Conservation (phyloP, 176 grass and related monocot genomes). For the Zizania latifolia region DNA sequence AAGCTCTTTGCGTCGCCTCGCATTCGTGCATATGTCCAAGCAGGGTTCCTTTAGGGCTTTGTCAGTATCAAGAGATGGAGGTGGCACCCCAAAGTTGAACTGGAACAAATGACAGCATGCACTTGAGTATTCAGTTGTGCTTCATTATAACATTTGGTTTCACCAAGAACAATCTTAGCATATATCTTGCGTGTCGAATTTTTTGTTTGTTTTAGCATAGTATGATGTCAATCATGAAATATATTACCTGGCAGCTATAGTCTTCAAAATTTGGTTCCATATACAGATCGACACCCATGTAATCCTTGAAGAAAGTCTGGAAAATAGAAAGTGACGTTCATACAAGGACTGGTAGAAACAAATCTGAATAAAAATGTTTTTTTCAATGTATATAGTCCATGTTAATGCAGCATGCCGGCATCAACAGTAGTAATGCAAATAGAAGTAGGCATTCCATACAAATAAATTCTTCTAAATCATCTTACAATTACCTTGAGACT, state of each 20-base stretch:
- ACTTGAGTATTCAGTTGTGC: background rate
- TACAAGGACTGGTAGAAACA: background rate
- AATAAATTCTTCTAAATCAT: background rate
- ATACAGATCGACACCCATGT: slow-evolving; percentile 79
- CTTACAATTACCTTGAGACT: background rate
- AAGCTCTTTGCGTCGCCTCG: slow-evolving; percentile 40
- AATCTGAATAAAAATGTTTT: background rate
- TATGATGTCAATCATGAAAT: background rate
- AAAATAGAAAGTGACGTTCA: background rate
- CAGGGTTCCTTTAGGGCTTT: slow-evolving; percentile 81
- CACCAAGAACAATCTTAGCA: background rate
- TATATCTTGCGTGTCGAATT: background rate
- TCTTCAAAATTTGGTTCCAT: slow-evolving; percentile 93
- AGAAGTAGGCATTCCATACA: background rate
- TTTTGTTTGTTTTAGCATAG: background rate
- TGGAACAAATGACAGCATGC: background rate
- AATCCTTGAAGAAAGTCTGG: slow-evolving; percentile 84
- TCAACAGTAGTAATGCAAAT: background rate
- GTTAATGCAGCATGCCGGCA: background rate
- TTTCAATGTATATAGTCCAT: background rate
- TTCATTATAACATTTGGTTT: background rate
- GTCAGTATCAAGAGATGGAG: slow-evolving; percentile 36
- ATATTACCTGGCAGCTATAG: slow-evolving; percentile 79
- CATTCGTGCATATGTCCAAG: slow-evolving; percentile 66
- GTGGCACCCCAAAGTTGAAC: slow-evolving; percentile 80